These are phyloP conservation scores for Raffaelea deltoideospora DNA, from an alignment of 2,329 filamentous ascomycete species.

Conservation along the genomic window DNA sequence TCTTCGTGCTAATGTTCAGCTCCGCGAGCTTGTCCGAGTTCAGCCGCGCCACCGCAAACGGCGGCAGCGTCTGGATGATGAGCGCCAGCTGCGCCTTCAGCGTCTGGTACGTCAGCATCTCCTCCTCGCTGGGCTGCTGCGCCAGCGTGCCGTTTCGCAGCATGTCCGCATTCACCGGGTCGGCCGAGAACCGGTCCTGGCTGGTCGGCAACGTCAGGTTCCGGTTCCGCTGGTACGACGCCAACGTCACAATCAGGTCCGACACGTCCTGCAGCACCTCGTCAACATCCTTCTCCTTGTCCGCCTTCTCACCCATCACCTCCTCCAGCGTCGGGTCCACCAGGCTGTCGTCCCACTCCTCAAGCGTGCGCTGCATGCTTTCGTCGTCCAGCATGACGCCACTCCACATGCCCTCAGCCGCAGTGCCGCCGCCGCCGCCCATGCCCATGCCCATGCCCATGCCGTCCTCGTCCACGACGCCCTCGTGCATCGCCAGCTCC, in stretches of 20 bases:
- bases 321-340: conserved; percentile 44
- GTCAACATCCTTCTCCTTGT: conserved; percentile 46
- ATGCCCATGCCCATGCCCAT: too few relatives aligned
- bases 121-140: conserved; percentile 46
- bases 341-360: conserved; percentile 40
- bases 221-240: conserved; percentile 67
- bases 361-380: conserved; percentile 36
- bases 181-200: conserved; percentile 42
- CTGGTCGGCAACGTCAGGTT: conserved; percentile 54
- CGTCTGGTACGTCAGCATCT: conserved; percentile 49
- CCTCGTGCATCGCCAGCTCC: conserved; percentile 23
- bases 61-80: conserved; percentile 61
- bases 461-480: conserved; percentile 14
- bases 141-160: conserved; percentile 49
- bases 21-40: conserved; percentile 76
- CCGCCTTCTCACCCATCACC: conserved; percentile 32
- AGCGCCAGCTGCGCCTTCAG: conserved; percentile 61
- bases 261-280: conserved; percentile 59
- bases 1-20: conserved; percentile 64
- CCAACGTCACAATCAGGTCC: conserved; percentile 59
- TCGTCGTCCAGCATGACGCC: conserved; percentile 28
- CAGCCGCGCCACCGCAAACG: conserved; percentile 73
- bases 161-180: conserved; percentile 52
- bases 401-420: neutral
- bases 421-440: conserved; percentile 16